Percentiles rank a stretch among this genome's conserved stretches.
Conservation (phyloP, 2,329 filamentous ascomycete species). For the Colletotrichum navitas region DNA sequence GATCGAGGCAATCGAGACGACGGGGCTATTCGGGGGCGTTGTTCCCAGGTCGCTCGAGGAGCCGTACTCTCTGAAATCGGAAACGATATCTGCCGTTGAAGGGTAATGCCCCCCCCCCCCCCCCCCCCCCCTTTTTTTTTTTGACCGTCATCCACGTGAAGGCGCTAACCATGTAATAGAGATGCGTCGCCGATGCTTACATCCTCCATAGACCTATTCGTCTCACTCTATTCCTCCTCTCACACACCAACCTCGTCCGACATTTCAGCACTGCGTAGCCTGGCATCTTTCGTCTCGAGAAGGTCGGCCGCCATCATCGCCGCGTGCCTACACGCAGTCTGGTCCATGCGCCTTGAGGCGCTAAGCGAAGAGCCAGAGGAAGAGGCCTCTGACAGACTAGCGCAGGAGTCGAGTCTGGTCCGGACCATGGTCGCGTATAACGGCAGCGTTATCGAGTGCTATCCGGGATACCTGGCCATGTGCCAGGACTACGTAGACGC, state of each 20-base stretch:
- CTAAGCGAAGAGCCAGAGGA: slow-evolving; percentile 54
- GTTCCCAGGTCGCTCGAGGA: slow-evolving; percentile 65
- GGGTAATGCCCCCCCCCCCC: slow-evolving; percentile 56
- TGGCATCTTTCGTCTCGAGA: slow-evolving; percentile 67
- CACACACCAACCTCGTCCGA: slow-evolving; percentile 59
- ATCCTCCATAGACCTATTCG: slow-evolving; percentile 62
- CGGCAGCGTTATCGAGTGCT: slow-evolving; percentile 83
- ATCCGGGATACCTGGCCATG: slow-evolving; percentile 73
- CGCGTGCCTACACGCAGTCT: slow-evolving; percentile 69
- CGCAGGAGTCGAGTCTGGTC: slow-evolving; percentile 61
- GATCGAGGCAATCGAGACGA: slow-evolving; percentile 68
- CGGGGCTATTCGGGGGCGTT: slow-evolving; percentile 67
- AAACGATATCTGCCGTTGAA: slow-evolving; percentile 70
- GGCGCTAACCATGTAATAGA: slow-evolving; percentile 48
- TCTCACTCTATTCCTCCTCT: slow-evolving; percentile 61
- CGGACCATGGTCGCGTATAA: slow-evolving; percentile 79
- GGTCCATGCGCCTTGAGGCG: slow-evolving; percentile 66
- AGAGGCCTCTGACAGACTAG: slow-evolving; percentile 53
- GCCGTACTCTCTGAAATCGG: slow-evolving; percentile 71
- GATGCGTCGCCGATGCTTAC: slow-evolving; percentile 59
- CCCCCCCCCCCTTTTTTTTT: no score
- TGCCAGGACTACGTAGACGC: slow-evolving; percentile 75
- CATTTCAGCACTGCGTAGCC: slow-evolving; percentile 63
- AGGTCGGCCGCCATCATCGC: slow-evolving; percentile 72
- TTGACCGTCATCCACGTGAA: not conserved